Evolutionary conservation across 192 early-diverging fungal genomes (phyloP).

Genomic region (Coemansia sp.): DNA sequence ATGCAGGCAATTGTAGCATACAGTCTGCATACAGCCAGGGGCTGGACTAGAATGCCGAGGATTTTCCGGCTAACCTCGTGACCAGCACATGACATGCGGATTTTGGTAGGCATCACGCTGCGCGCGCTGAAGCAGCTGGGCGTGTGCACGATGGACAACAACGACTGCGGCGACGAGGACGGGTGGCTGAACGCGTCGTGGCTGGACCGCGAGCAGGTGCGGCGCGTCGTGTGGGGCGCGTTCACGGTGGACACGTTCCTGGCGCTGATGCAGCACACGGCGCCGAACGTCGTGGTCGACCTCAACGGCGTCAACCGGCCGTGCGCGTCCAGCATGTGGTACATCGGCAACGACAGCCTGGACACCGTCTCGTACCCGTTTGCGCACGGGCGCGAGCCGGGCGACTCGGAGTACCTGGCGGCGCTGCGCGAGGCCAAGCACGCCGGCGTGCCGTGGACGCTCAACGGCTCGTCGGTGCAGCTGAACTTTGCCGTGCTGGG

Average conservation of each 20-base stretch:
- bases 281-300: slow-evolving; percentile 40
- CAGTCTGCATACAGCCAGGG: neutral
- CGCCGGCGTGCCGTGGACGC: slow-evolving; percentile 29
- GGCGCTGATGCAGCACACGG: slow-evolving; percentile 41
- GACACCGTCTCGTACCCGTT: slow-evolving; percentile 18
- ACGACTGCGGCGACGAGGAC: slow-evolving; percentile 28
- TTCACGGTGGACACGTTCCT: slow-evolving; percentile 48
- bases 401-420: slow-evolving; percentile 40
- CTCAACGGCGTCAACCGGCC: slow-evolving; percentile 51
- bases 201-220: slow-evolving; percentile 51
- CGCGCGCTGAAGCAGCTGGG: slow-evolving; percentile 42
- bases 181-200: slow-evolving; percentile 45
- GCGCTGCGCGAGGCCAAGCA: slow-evolving; percentile 14
- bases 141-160: slow-evolving; percentile 45
- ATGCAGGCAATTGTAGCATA: neutral
- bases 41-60: neutral
- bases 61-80: neutral
- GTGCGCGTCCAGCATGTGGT: slow-evolving; percentile 45
- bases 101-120: slow-evolving; percentile 34
- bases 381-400: slow-evolving; percentile 1
- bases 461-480: slow-evolving; percentile 42
- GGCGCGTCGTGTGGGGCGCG: slow-evolving; percentile 39
- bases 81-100: neutral
- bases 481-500: slow-evolving; percentile 47
- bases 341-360: slow-evolving; percentile 44